These are phyloP conservation scores for Paramyrothecium sp. DNA, from an alignment of 2,329 filamentous ascomycete species.

Conservation along the genomic window DNA sequence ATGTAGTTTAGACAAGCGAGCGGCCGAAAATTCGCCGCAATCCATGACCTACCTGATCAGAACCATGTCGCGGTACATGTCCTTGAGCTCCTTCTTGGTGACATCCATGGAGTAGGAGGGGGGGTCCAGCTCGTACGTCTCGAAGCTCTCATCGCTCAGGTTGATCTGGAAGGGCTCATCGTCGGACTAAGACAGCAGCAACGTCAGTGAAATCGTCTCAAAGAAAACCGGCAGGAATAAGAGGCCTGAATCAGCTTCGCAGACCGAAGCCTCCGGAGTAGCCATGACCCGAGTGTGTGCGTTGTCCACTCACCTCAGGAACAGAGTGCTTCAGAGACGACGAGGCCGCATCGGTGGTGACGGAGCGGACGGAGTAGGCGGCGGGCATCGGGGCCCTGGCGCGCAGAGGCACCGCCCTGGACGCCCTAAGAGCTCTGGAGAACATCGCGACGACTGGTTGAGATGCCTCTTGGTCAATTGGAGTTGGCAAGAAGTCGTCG, in stretches of 20 bases:
- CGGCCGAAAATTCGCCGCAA: too few species aligned
- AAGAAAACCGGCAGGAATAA: background rate
- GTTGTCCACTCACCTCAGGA: slow-evolving; percentile 40
- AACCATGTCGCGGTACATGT: slow-evolving; percentile 99
- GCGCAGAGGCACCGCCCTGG: slow-evolving; percentile 59
- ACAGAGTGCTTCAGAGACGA: slow-evolving; percentile 80
- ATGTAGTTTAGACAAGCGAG: slow-evolving; percentile 2
- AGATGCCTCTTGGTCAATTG: slow-evolving; percentile 29
- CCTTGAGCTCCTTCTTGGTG: slow-evolving; percentile 96
- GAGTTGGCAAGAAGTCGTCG: slow-evolving; percentile 25
- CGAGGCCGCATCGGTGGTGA: slow-evolving; percentile 94
- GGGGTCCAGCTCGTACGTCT: slow-evolving; percentile 98
- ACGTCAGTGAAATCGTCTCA: slow-evolving; percentile 12
- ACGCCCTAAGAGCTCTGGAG: slow-evolving; percentile 64
- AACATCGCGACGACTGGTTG: slow-evolving; percentile 55
- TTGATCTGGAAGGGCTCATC: slow-evolving; percentile 89
- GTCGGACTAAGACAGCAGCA: slow-evolving; percentile 64
- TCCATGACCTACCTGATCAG: slow-evolving; percentile 66
- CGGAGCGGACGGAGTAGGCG: slow-evolving; percentile 62
- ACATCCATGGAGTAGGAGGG: slow-evolving; percentile 89
- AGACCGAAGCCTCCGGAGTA: background rate
- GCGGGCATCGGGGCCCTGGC: slow-evolving; percentile 42
- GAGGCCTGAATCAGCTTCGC: slow-evolving; percentile 1
- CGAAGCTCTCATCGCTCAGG: slow-evolving; percentile 97
- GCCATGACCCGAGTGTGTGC: background rate